Evolutionary conservation across 306 rosid genomes (phyloP).

Genomic region (Begonia loranthoides): DNA sequence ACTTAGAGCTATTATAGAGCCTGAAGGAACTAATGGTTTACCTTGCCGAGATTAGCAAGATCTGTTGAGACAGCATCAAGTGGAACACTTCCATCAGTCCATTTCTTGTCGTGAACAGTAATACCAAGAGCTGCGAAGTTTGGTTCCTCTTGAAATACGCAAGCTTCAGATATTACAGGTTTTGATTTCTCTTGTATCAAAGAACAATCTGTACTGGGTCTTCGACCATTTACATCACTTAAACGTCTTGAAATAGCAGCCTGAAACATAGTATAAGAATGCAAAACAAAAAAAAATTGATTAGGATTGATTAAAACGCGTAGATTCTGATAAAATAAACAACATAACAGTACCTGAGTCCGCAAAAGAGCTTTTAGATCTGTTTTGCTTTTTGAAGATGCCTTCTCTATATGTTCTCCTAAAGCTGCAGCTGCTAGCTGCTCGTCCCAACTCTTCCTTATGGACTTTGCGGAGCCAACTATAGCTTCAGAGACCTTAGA

Average conservation of each 20-base stretch:
- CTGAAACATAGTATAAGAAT: constrained; percentile 9
- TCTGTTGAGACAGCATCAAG: constrained; percentile 45
- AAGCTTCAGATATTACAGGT: constrained; percentile 18
- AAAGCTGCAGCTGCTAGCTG: constrained; percentile 10
- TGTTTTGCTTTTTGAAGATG: constrained; percentile 36
- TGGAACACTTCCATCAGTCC: constrained; percentile 85
- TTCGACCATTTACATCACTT: constrained; percentile 54
- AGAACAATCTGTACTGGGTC: constrained; percentile 27
- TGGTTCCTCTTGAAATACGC: constrained; percentile 17
- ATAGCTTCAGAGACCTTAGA: constrained; percentile 61
- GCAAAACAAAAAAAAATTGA: background rate
- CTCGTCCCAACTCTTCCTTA: constrained; percentile 82
- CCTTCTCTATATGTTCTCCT: constrained; percentile 38
- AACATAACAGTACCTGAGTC: too few species aligned
- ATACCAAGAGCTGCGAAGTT: constrained; percentile 37
- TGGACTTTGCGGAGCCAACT: constrained; percentile 43
- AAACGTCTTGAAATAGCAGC: constrained; percentile 86
- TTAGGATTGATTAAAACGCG: too few species aligned
- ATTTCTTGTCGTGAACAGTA: constrained; percentile 79
- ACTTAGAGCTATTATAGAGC: too few species aligned
- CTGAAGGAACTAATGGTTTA: constrained; percentile 6
- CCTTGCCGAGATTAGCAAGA: constrained; percentile 75
- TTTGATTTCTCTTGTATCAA: constrained; percentile 29
- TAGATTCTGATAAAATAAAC: too few species aligned
- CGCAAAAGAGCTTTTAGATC: constrained; percentile 42